Percentiles rank a stretch among this genome's conserved stretches.
Evolutionary conservation across 495 filamentous ascomycete species (phyloP).

Genomic region (Aspergillus sclerotioniger): DNA sequence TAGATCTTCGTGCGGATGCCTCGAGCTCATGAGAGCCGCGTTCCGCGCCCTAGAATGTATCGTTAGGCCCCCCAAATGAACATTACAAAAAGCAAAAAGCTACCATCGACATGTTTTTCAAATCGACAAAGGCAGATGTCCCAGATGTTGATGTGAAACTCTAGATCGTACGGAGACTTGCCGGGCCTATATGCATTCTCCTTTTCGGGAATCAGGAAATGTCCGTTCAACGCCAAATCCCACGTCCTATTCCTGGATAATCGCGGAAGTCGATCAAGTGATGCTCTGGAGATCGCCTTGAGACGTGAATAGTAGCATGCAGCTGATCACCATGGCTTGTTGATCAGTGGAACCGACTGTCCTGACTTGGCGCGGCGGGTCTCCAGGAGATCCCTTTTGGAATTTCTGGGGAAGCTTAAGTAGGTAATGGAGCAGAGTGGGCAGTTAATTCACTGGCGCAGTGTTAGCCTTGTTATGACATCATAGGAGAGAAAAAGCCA

Average conservation of each 20-base stretch:
- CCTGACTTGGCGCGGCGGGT: constrained; percentile 2
- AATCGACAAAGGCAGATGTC: neutral
- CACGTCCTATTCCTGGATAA: neutral
- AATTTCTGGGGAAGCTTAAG: neutral
- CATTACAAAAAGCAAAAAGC: neutral
- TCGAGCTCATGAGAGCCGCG: neutral
- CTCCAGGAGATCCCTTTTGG: neutral
- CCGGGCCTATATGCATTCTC: neutral
- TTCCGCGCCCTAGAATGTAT: neutral
- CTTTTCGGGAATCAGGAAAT: neutral
- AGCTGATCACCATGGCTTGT: neutral
- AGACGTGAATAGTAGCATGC: neutral
- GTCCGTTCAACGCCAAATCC: neutral
- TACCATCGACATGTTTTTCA: neutral
- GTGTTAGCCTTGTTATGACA: neutral
- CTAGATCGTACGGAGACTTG: neutral
- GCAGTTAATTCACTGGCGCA: neutral
- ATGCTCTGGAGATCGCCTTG: neutral
- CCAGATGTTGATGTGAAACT: neutral
- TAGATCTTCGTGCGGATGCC: neutral
- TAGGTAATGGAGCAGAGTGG: neutral
- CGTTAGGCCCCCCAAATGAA: neutral
- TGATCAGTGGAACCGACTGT: constrained; percentile 8
- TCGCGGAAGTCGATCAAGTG: neutral
- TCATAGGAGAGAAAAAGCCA: neutral